A percentile compares a stretch with the other conserved stretches of the same genome.
These are phyloP conservation scores for Hymenoscyphus fraxineus DNA, from an alignment of 2,329 filamentous ascomycete species.

Conservation along the genomic window DNA sequence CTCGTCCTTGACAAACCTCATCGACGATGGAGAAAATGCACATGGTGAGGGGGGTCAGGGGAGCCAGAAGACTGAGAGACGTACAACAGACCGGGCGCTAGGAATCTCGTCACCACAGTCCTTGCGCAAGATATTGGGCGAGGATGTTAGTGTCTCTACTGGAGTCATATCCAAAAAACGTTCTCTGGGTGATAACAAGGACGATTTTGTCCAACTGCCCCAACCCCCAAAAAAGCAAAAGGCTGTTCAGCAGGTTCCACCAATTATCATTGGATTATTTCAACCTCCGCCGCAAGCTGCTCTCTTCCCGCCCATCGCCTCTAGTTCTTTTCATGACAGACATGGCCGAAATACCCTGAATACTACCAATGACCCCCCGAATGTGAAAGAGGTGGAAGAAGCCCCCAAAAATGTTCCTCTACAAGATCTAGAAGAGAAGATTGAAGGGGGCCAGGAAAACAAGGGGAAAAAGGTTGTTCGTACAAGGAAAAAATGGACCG, in stretches of 20 bases:
- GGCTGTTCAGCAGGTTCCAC: conserved; percentile 53
- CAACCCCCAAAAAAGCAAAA: conserved; percentile 64
- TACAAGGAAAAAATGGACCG: conserved; percentile 59
- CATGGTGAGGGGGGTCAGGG: conserved; percentile 15
- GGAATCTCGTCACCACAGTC: conserved; percentile 35
- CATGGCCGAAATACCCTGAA: conserved; percentile 39
- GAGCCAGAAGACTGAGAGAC: conserved; percentile 16
- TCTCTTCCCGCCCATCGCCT: conserved; percentile 61
- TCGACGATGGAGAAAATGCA: conserved; percentile 34
- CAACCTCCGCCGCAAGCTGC: conserved; percentile 56
- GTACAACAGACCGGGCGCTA: conserved; percentile 24
- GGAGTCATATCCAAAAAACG: conserved; percentile 48
- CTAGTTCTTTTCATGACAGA: conserved; percentile 50
- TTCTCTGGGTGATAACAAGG: conserved; percentile 47
- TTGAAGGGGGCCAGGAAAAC: conserved; percentile 3
- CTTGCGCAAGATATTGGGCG: conserved; percentile 34
- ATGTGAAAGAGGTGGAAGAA: conserved; percentile 16
- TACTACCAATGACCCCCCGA: conserved; percentile 27
- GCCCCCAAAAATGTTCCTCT: conserved; percentile 4
- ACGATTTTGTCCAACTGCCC: conserved; percentile 61
- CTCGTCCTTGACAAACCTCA: conserved; percentile 13
- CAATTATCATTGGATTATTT: conserved; percentile 62
- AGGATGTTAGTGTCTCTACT: conserved; percentile 29
- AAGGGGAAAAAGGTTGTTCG: conserved; percentile 46
- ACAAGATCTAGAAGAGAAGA: conserved; percentile 8